phyloP scores from a whole-genome alignment of 78 protist species.

The Mastigamoeba balamuthi region DNA sequence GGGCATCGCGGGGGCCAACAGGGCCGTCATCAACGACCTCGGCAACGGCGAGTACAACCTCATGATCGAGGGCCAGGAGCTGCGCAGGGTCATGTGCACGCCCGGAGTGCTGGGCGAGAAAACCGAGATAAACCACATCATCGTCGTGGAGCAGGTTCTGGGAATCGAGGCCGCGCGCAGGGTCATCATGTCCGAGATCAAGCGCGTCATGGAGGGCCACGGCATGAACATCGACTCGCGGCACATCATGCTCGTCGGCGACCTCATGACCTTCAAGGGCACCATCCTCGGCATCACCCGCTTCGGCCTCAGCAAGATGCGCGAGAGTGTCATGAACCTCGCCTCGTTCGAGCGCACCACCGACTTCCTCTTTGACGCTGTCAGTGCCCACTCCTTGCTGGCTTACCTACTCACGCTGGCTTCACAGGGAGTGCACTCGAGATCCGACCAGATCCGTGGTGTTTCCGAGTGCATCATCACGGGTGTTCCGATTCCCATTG shows the following conservation, averaged over 20 bases:
- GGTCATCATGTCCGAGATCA: conserved; percentile 84
- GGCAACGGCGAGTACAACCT: conserved; percentile 36
- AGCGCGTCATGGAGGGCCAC: conserved; percentile 71
- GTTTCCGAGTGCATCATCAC: conserved; percentile 95
- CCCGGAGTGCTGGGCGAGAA: conserved; percentile 33
- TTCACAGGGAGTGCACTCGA: conserved; percentile 7
- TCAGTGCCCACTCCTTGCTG: background rate
- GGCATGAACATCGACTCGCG: conserved; percentile 89
- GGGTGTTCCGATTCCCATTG: conserved; percentile 91
- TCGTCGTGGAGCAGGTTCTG: conserved; percentile 66
- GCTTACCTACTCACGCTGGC: background rate
- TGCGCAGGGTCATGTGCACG: conserved; percentile 55
- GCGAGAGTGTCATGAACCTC: conserved; percentile 86
- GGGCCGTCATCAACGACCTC: conserved; percentile 77
- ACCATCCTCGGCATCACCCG: conserved; percentile 93
- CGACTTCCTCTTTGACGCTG: conserved; percentile 97
- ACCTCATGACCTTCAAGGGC: conserved; percentile 84
- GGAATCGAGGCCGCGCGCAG: conserved; percentile 97
- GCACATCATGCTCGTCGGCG: conserved; percentile 92
- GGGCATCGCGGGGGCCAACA: conserved; percentile 52
- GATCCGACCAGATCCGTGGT: conserved; percentile 74
- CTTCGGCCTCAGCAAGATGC: conserved; percentile 92
- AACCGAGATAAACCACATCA: conserved; percentile 77
- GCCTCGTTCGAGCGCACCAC: conserved; percentile 95
- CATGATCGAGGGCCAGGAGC: conserved; percentile 63